Percentiles rank a stretch among this genome's conserved stretches.
Conservation (phyloP, 352 stramenopile species). For the Phytophthora quininea region DNA sequence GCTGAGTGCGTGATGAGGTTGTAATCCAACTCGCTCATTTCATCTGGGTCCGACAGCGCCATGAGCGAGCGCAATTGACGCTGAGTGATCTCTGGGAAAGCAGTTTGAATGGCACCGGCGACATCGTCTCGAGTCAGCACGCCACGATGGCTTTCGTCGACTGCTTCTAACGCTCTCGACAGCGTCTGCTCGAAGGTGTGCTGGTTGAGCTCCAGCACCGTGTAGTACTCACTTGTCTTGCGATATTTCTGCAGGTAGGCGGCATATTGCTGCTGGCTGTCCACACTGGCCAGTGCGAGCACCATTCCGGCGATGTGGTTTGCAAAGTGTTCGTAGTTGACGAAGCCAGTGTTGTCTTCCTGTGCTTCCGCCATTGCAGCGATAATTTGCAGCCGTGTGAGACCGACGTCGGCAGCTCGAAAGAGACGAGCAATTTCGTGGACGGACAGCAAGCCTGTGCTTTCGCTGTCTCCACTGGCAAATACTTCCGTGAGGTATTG, state of each 20-base stretch:
- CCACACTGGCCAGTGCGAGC: constrained; percentile 66
- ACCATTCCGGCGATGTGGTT: constrained; percentile 73
- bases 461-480: constrained; percentile 66
- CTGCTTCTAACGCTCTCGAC: constrained; percentile 59
- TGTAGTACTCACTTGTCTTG: constrained; percentile 81
- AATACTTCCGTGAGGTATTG: constrained; percentile 83
- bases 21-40: constrained; percentile 81
- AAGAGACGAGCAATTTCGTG: constrained; percentile 66
- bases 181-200: constrained; percentile 82
- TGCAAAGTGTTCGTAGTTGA: constrained; percentile 79
- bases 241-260: constrained; percentile 69
- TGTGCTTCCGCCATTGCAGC: constrained; percentile 70
- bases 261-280: constrained; percentile 67
- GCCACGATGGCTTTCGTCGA: constrained; percentile 66
- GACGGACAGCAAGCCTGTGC: constrained; percentile 64
- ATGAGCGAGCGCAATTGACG: constrained; percentile 70
- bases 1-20: constrained; percentile 66
- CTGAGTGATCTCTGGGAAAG: constrained; percentile 66
- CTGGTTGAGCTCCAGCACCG: constrained; percentile 78
- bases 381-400: constrained; percentile 81
- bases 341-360: constrained; percentile 77
- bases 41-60: constrained; percentile 63
- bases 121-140: constrained; percentile 65
- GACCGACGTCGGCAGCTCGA: constrained; percentile 63
- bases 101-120: constrained; percentile 56